phyloP scores from a whole-genome alignment of 331 rosid species.

The Rhamnella rubrinervis region DNA sequence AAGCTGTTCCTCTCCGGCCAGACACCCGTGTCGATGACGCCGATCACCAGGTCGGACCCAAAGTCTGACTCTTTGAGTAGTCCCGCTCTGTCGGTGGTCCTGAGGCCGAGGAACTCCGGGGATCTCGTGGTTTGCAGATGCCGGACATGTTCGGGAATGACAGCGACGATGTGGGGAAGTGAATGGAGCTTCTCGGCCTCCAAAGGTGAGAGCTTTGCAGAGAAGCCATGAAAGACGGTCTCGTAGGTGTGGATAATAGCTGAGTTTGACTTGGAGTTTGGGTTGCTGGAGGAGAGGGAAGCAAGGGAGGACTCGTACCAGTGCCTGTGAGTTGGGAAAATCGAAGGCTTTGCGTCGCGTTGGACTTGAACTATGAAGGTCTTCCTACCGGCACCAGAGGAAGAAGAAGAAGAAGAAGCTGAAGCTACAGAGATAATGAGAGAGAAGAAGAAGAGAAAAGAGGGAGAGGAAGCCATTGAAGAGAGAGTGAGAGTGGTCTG shows the following conservation, averaged over 20 bases:
- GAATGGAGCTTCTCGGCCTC: constrained; percentile 48
- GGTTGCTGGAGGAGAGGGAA: constrained; percentile 27
- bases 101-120: constrained; percentile 79
- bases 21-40: constrained; percentile 89
- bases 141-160: constrained; percentile 84
- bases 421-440: neutral
- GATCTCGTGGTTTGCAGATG: constrained; percentile 81
- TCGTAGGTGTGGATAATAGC: constrained; percentile 66
- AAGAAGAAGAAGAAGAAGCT: constrained; percentile 10
- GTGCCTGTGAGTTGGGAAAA: constrained; percentile 72
- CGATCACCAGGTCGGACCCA: constrained; percentile 95
- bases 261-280: neutral
- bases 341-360: constrained; percentile 67
- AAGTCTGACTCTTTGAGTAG: constrained; percentile 85
- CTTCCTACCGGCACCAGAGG: constrained; percentile 5
- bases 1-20: constrained; percentile 92
- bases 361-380: constrained; percentile 82
- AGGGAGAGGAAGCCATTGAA: constrained; percentile 7
- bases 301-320: constrained; percentile 86
- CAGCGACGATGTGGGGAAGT: constrained; percentile 49
- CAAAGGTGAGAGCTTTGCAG: constrained; percentile 63
- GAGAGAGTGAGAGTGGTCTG: constrained; percentile 11
- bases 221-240: constrained; percentile 80
- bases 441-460: constrained; percentile 7
- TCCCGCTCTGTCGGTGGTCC: constrained; percentile 58